These are phyloP conservation scores for Lodderomyces pseudojiufengensis DNA, from an alignment of 1,139 yeast genomes.

Conservation along the genomic window DNA sequence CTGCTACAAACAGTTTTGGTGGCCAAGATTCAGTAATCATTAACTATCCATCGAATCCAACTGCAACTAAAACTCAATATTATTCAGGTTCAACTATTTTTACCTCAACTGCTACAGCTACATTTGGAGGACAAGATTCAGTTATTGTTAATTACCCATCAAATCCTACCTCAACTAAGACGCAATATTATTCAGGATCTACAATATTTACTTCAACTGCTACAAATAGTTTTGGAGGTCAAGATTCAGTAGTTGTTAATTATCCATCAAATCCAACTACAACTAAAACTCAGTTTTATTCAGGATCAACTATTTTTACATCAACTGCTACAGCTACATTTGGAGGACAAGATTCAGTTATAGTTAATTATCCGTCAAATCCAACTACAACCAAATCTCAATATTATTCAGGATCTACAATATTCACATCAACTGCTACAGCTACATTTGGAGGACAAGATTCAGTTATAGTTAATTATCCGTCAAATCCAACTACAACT, in stretches of 20 bases:
- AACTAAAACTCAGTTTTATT: conserved; percentile 13
- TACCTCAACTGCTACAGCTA: conserved; percentile 14
- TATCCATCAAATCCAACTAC: conserved; percentile 16
- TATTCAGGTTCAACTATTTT: conserved; percentile 14
- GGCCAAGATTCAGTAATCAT: conserved; percentile 18
- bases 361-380: conserved; percentile 17
- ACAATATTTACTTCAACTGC: conserved; percentile 11
- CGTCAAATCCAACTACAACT: conserved; percentile 15
- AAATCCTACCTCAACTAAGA: conserved; percentile 10
- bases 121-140: conserved; percentile 17
- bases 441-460: conserved; percentile 13
- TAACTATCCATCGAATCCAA: conserved; percentile 16
- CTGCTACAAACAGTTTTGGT: conserved; percentile 11
- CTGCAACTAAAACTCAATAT: conserved; percentile 11
- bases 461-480: conserved; percentile 19
- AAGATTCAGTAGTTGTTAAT: conserved; percentile 18
- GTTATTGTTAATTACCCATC: conserved; percentile 17
- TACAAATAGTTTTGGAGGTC: conserved; percentile 11
- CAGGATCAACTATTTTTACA: conserved; percentile 12
- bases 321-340: conserved; percentile 9
- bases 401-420: conserved; percentile 9
- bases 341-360: conserved; percentile 16
- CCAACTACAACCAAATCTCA: conserved; percentile 12
- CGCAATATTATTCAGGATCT: conserved; percentile 15
- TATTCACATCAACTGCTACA: conserved; percentile 10